Evolutionary conservation across 2,329 filamentous ascomycete species (phyloP).

Genomic region (Harringtonia aguacate): DNA sequence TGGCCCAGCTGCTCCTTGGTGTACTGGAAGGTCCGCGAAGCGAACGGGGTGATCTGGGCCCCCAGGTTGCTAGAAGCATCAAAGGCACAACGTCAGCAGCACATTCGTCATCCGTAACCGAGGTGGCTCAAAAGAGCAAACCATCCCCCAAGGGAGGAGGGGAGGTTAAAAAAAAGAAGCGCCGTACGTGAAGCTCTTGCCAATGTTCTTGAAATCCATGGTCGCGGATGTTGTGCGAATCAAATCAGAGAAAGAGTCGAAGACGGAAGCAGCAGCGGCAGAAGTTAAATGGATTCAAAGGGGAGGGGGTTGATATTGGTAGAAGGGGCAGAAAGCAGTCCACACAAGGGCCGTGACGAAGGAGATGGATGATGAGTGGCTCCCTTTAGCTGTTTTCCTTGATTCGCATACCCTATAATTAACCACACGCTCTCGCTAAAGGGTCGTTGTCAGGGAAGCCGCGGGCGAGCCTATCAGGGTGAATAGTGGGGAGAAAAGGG

Average conservation of each 20-base stretch:
- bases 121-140: too few relatives aligned
- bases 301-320: not conserved
- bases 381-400: not conserved
- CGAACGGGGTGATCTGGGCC: slow-evolving; percentile 82
- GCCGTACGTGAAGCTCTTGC: slow-evolving; percentile 44
- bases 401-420: not conserved
- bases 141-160: not conserved
- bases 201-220: slow-evolving; percentile 51
- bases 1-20: slow-evolving; percentile 96
- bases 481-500: too few relatives aligned
- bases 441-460: slow-evolving; percentile 7
- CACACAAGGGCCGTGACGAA: not conserved
- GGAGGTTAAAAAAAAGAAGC: not conserved
- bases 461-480: slow-evolving; percentile 3
- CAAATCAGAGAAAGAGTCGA: not conserved
- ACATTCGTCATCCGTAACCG: too few relatives aligned
- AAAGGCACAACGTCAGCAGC: slow-evolving; percentile 2
- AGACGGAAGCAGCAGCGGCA: too few relatives aligned
- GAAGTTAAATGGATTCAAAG: not conserved
- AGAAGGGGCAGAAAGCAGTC: not conserved
- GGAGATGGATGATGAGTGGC: not conserved
- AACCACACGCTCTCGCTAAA: not conserved
- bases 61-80: slow-evolving; percentile 41
- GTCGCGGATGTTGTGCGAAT: slow-evolving; percentile 11
- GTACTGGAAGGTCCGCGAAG: slow-evolving; percentile 89